These are phyloP conservation scores for Orbilia brochopaga DNA, from an alignment of 2,329 filamentous ascomycete species.

Conservation along the genomic window DNA sequence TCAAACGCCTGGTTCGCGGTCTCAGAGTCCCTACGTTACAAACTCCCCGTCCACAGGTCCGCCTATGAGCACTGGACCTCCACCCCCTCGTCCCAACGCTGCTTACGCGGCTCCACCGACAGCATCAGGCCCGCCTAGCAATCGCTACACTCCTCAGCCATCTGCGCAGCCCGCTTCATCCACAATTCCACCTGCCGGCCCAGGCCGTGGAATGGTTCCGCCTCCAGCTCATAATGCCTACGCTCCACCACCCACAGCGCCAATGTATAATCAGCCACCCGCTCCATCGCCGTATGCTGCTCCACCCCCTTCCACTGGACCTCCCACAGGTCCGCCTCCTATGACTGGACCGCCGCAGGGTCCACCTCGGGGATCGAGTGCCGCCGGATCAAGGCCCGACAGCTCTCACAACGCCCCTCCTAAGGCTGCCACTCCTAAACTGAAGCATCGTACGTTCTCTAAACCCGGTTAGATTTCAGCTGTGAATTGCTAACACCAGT, in stretches of 20 bases:
- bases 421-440: slow-evolving; percentile 60
- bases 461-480: slow-evolving; percentile 46
- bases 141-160: slow-evolving; percentile 32
- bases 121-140: slow-evolving; percentile 53
- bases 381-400: slow-evolving; percentile 52
- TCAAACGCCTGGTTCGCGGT: slow-evolving; percentile 68
- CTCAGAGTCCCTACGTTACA: slow-evolving; percentile 59
- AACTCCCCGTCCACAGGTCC: slow-evolving; percentile 62
- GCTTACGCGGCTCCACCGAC: slow-evolving; percentile 69
- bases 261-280: slow-evolving; percentile 53
- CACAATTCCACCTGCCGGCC: slow-evolving; percentile 19
- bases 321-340: slow-evolving; percentile 39
- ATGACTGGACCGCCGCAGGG: slow-evolving; percentile 56
- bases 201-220: slow-evolving; percentile 56
- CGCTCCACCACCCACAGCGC: slow-evolving; percentile 56
- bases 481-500: slow-evolving; percentile 53
- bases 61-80: slow-evolving; percentile 56
- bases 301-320: slow-evolving; percentile 38
- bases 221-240: slow-evolving; percentile 59
- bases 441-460: slow-evolving; percentile 68
- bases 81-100: slow-evolving; percentile 60
- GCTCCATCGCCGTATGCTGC: slow-evolving; percentile 53
- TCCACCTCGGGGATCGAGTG: slow-evolving; percentile 53
- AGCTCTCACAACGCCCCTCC: slow-evolving; percentile 64
- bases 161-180: slow-evolving; percentile 21